Base-by-base conservation (phyloP, 1,284 basidiomycete genomes). In the Trametes sp. region DNA sequence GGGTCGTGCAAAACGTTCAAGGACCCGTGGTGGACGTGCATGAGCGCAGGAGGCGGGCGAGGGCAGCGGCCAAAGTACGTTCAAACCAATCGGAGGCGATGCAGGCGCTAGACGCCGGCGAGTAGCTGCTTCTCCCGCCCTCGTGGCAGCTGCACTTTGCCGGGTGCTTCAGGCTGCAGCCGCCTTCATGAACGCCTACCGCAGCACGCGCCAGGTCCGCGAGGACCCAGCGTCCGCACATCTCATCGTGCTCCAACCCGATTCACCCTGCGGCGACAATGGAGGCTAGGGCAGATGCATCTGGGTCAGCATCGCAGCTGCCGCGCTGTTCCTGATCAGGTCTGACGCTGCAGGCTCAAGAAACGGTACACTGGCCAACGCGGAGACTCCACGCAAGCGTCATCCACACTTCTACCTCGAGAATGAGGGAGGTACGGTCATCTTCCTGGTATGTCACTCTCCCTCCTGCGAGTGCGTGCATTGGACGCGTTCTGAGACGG, bases 391-490 rank as follows among this genome's bases (percentile, higher is more conserved):
- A 23, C 54, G 33, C 23, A 36, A 50, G 26, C 57, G 70, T 33
- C 72, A 73, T 56, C 48, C 54, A 13, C 54, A 66, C 23, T 64
- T 72, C 19, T 73, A 73, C 57, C 62, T 73, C 29, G 66, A 65
- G 10, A 65, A 71, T 46, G 70, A 71, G 16, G 57, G 31, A 19
- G 63, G 59, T 19, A 63, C 69, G 19, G 58, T 63, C 21, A 63
- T 71, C 14, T 64, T 72, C 51, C 62, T 67, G 28, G 72, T 71
- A 60, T 29, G 66, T 35, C 11, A 5, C n/a, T n/a, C 26, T 14
- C 16, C 8, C 26, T 2, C 10, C n/a, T 16, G 10, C 16, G n/a
- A 35, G n/a, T 38, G n/a, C 51, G 33, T 16, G 11, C 9, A 23
- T 23, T 6, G 24, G 13, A 42, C 23, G 19, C 23, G 24, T 29